phyloP scores from a whole-genome alignment of 192 early-diverging fungal species.

The Coemansia umbellata region DNA sequence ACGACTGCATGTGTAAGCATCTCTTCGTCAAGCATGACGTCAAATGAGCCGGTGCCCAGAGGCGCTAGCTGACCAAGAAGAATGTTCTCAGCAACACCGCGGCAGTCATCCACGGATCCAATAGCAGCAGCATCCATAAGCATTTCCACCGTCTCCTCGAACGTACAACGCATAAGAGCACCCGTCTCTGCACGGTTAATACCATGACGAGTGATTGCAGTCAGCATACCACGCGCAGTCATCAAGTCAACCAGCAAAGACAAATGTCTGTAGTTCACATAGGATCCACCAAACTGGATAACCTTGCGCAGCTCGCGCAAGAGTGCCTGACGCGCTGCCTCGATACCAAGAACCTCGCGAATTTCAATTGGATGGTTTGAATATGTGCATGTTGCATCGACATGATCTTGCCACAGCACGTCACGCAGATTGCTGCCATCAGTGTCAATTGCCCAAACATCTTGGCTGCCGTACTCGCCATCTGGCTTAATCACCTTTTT shows the following conservation, averaged over 20 bases:
- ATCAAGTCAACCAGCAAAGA: constrained; percentile 94
- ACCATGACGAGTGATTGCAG: constrained; percentile 97
- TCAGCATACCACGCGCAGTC: constrained; percentile 88
- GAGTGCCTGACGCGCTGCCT: constrained; percentile 88
- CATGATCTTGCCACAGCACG: constrained; percentile 80
- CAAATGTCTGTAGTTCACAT: constrained; percentile 98
- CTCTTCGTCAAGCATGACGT: constrained; percentile 90
- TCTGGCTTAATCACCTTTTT: constrained; percentile 44
- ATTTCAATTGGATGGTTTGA: constrained; percentile 95
- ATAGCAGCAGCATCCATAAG: constrained; percentile 91
- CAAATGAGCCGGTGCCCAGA: constrained; percentile 91
- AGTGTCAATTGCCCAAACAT: constrained; percentile 84
- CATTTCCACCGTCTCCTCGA: constrained; percentile 99
- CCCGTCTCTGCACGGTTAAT: constrained; percentile 96
- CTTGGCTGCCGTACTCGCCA: constrained; percentile 62
- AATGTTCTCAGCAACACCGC: constrained; percentile 96
- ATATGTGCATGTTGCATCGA: constrained; percentile 75
- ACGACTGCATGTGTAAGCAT: constrained; percentile 72
- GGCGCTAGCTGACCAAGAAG: constrained; percentile 96
- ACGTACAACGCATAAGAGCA: constrained; percentile 90
- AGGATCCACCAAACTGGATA: constrained; percentile 93
- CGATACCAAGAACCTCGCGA: constrained; percentile 89
- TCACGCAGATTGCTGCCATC: constrained; percentile 89
- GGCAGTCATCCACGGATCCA: constrained; percentile 91
- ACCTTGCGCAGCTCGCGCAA: constrained; percentile 88